phyloP scores from a whole-genome alignment of 2,329 filamentous ascomycete genomes.

The Botrytis galanthina region DNA sequence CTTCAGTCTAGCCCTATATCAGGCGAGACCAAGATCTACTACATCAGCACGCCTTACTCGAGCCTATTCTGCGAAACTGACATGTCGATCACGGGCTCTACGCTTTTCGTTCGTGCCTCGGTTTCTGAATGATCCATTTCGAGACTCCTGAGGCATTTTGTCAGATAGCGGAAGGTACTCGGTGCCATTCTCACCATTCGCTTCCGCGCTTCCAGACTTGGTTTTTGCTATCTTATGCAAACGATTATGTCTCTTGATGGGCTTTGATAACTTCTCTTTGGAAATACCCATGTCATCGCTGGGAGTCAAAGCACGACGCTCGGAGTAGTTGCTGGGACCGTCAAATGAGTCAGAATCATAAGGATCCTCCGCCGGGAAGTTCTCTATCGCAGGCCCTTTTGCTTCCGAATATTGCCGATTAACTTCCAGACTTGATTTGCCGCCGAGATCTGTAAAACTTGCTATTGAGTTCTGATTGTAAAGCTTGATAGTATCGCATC shows the following conservation, averaged over 20 bases:
- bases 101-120: not conserved
- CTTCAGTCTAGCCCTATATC: not conserved
- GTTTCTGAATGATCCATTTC: not conserved
- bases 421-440: not conserved
- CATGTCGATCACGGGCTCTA: not conserved
- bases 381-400: not conserved
- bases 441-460: not conserved
- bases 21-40: not conserved
- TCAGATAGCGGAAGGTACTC: not conserved
- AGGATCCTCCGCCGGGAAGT: not conserved
- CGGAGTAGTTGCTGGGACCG: not conserved
- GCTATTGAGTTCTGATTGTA: not conserved
- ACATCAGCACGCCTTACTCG: not conserved
- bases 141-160: not conserved
- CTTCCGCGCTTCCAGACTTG: not conserved
- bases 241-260: not conserved
- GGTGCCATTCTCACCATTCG: not conserved
- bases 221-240: not conserved
- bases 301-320: not conserved
- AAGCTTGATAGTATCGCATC: constrained; percentile 1
- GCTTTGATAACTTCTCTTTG: not conserved
- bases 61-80: constrained; percentile 3
- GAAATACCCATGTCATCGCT: not conserved
- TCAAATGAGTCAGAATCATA: not conserved
- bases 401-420: not conserved